Conservation (phyloP, 306 rosid genomes). For the Quercus cerris region DNA sequence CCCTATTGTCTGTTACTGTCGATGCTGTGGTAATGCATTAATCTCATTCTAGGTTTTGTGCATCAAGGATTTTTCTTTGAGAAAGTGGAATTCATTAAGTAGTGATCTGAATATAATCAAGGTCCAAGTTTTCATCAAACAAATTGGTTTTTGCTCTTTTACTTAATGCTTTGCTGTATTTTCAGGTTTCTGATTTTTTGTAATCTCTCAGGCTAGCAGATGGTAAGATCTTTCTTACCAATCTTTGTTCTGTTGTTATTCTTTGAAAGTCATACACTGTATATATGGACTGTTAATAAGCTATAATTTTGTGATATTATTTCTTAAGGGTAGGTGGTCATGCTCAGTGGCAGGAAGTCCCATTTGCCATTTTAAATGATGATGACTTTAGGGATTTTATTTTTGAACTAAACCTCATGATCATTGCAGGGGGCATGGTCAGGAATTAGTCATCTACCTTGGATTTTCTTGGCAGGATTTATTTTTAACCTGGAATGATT, state of each 20-base stretch:
- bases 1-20: slow-evolving; percentile 22
- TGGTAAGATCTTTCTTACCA: slow-evolving; percentile 8
- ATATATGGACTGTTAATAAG: not conserved
- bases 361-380: slow-evolving; percentile 15
- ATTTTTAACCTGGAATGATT: not conserved
- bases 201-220: slow-evolving; percentile 11
- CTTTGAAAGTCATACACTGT: not conserved
- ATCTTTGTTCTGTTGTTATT: not conserved
- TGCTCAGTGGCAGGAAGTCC: not conserved
- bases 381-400: slow-evolving; percentile 22
- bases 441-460: slow-evolving; percentile 11
- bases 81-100: not conserved
- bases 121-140: slow-evolving; percentile 9
- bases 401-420: slow-evolving; percentile 10
- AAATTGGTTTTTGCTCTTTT: slow-evolving; percentile 4
- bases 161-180: slow-evolving; percentile 2
- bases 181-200: slow-evolving; percentile 14
- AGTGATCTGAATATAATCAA: not conserved
- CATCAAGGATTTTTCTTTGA: not conserved
- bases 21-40: slow-evolving; percentile 18
- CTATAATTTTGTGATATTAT: not conserved
- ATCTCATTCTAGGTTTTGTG: slow-evolving; percentile 23
- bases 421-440: slow-evolving; percentile 11
- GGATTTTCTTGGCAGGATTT: slow-evolving; percentile 12
- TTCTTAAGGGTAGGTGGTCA: slow-evolving; percentile 5